Base-by-base conservation (phyloP, 1,139 yeast genomes). In the Suhomyces anneliseae region DNA sequence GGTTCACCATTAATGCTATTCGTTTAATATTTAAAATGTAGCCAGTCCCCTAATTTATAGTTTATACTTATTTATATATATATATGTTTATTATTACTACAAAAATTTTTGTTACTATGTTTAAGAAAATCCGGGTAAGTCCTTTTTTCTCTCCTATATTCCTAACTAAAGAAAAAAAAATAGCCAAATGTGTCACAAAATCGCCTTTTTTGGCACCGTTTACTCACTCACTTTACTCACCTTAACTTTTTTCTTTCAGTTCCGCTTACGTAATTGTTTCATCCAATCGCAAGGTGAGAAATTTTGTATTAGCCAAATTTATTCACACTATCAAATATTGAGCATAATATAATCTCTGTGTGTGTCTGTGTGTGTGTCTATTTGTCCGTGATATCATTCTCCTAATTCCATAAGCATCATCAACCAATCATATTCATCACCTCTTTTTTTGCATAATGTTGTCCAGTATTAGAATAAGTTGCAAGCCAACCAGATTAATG, bases 381-480 rank as follows among this genome's bases (percentile, higher is more conserved):
- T 4, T 19, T 19, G 24, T 19, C 24, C 24, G 24, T 19, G 24
- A 19, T 19, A 19, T 19, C 24, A 19, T 19, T 19, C 24, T 19
- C 24, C 24, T 19, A 19, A 19, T 19, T 6, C 24, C 24, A 19
- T 19, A 19, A 19, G 24, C 24, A 19, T 19, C 24, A 2, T 14
- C 11, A 7, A 4, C 27, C 27, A 29, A 29, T 29, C 36, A 39
- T 39, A 31, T 27, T 27, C 32, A 39, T 39, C 43, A 12, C 31
- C 39, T 36, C 11, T 36, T 14, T 12, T 12, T 24, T 36, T 44
- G 46, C 46, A 44, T 44, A 44, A 53, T 49, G 54, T 47, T 52
- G 44, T 50, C 51, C 37, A 40, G 40, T 38, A 38, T 46, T 44
- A 49, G 51, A 52, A 48, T 48, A 43, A 49, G 56, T 38, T 34